phyloP scores from a whole-genome alignment of 2,329 filamentous ascomycete genomes.

The Sclerotinia nivalis region DNA sequence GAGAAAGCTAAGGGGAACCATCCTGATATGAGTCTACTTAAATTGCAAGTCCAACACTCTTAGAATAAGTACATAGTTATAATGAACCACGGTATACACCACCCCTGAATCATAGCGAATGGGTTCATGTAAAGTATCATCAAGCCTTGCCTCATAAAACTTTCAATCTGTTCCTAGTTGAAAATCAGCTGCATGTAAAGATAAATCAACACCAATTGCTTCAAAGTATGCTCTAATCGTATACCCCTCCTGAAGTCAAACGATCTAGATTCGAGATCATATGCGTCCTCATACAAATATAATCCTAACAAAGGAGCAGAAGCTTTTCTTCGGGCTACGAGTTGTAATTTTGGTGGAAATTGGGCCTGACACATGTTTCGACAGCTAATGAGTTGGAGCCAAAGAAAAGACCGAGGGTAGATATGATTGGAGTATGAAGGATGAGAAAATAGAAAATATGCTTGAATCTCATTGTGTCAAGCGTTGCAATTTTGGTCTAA shows the following conservation, averaged over 20 bases:
- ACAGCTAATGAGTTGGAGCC: rapidly evolving
- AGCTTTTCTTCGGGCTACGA: background rate
- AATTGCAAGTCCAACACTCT: background rate
- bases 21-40: background rate
- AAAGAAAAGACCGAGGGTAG: no score
- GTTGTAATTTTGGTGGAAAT: background rate
- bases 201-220: background rate
- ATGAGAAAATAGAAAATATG: background rate
- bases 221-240: background rate
- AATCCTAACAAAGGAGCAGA: background rate
- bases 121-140: background rate
- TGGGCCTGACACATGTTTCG: background rate
- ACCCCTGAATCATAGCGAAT: background rate
- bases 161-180: background rate
- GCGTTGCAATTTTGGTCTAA: background rate
- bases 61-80: background rate
- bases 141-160: background rate
- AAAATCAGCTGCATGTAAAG: background rate
- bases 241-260: background rate
- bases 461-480: background rate
- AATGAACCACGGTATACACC: background rate
- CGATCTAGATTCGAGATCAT: no score
- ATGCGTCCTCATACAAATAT: background rate
- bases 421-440: background rate
- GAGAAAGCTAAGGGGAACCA: background rate